Conservation (phyloP, 1,284 basidiomycete genomes). For the Melampsora larici-populina region DNA sequence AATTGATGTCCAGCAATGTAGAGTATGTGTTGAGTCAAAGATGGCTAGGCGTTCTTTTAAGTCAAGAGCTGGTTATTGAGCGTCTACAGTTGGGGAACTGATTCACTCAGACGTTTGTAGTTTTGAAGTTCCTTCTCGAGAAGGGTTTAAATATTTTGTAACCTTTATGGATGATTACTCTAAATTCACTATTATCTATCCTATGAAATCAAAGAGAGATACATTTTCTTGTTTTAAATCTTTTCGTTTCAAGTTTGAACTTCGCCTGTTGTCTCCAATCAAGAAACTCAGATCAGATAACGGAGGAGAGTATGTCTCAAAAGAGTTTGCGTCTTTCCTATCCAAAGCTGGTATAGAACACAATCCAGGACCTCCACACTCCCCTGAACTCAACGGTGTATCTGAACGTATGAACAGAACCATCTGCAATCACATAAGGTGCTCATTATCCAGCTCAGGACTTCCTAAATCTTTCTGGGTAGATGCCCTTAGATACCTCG, state of each 20-base stretch:
- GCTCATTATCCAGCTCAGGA: background rate
- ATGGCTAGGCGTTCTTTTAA: background rate
- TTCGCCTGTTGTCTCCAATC: conserved; percentile 49
- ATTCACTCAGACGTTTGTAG: background rate
- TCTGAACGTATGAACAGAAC: conserved; percentile 53
- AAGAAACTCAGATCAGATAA: conserved; percentile 53
- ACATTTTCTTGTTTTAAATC: conserved; percentile 48
- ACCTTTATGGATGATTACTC: too few species aligned
- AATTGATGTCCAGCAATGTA: background rate
- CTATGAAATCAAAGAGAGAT: conserved; percentile 23
- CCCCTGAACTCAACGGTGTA: conserved; percentile 54
- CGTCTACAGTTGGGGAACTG: background rate
- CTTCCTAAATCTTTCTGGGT: conserved; percentile 15
- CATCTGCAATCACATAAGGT: too few species aligned
- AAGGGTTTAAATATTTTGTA: too few species aligned
- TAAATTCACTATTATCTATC: too few species aligned
- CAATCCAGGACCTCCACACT: conserved; percentile 55
- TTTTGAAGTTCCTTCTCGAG: background rate
- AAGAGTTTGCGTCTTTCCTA: conserved; percentile 50
- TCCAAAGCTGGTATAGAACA: too few species aligned
- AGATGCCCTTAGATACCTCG: conserved; percentile 1
- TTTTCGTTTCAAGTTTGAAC: conserved; percentile 51
- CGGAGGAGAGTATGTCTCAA: conserved; percentile 50
- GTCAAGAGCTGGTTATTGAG: background rate
- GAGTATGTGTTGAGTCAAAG: background rate